Base-by-base conservation (phyloP, 495 filamentous ascomycete genomes). In the Daldinia vernicosa region DNA sequence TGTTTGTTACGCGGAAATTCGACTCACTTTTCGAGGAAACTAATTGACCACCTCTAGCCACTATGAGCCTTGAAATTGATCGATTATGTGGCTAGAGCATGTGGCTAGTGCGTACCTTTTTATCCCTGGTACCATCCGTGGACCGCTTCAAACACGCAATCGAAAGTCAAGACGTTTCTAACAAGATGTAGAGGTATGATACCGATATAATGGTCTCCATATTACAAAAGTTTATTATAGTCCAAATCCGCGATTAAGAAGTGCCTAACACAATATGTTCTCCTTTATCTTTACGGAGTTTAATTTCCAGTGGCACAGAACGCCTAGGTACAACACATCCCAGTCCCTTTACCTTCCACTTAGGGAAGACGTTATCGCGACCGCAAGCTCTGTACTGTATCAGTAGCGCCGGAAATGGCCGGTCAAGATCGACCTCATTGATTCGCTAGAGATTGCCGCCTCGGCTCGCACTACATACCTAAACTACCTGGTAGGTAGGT, bases 381-480 rank as follows among this genome's bases (percentile, higher is more conserved):
- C 54, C 19, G 32, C 24, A 33, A 57, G 0, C 17, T 37, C 22
- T 33, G 54, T 22, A 24, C 22, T 33, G 54, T 22, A 24, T 37
- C 11, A 9, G 30, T 45, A 60, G 37, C 35, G 35, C 26, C 60
- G 63, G 68, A 51, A 43, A 66, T 66, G 32, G 51, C 68, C 68
- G 68, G 33, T 62, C 37, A 45, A 59, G 24, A 58, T 40, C 56
- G 32, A 55, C n/a, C 26, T 57, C 60, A 37, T 45, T 57, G 61
- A 71, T 71, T 71, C 63, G 62, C 63, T 62, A 57, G 56, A 67
- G 69, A 72, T 67, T 60, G 57, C 53, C 60, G 35, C 37, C 59
- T 28, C 30, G 51, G 32, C 19, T 22, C 43, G 27, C 37, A 39
- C 57, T 60, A 60, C n/a, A 45, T 47, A 47, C 24, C 8, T 12